Evolutionary conservation across 495 filamentous ascomycete genomes (phyloP), one percentile per base, ranked within the genome.

Genomic region (Bacidia gigantensis): DNA sequence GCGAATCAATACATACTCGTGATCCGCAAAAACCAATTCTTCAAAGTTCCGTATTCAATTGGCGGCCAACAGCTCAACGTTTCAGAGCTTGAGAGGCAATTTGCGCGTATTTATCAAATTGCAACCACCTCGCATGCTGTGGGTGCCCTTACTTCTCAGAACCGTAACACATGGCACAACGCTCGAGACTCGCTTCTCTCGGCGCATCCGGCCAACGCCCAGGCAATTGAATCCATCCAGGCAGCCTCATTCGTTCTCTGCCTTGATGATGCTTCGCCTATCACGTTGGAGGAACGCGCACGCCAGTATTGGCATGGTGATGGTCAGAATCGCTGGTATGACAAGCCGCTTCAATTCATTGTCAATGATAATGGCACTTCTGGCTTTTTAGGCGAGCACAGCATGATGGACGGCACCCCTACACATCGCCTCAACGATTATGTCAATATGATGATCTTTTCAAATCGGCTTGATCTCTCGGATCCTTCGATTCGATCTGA

Each of bases 341-440:
- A 99, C 75, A 97, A 97, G 74, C 93, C 93, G 20, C 72, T 95
- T 50, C 88, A 99, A 72, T 97, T 99, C 69, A 90, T 99, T 62
- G 64, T 99, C 69, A 96, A 95, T 68, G 89, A 97, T 62, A 99
- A 99, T 68, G 93, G 89, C 58, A 93, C 92, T 14, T 85, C 93
- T 22, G 93, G 93, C 54, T 99, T 99, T 76, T 87, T 86, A 72
- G 93, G 93, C 62, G 93, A 99, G 74, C 93, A 99, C 74, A 89
- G 83, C 69, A 97, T 99, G 93, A 99, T 99, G 93, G 93, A 99
- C 65, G 93, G 93, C 52, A 99, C 90, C 24, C 88, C 93, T 1
- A 99, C 93, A 11, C 89, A 97, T 67, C 81, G 93, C 2, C 78
- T 99, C 26, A 97, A 94, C 66, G 92, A 99, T 75, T 86, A 86